These are phyloP conservation scores for Sergeia podlipaevii DNA, from an alignment of 208 protist genomes.

Conservation along the genomic window DNA sequence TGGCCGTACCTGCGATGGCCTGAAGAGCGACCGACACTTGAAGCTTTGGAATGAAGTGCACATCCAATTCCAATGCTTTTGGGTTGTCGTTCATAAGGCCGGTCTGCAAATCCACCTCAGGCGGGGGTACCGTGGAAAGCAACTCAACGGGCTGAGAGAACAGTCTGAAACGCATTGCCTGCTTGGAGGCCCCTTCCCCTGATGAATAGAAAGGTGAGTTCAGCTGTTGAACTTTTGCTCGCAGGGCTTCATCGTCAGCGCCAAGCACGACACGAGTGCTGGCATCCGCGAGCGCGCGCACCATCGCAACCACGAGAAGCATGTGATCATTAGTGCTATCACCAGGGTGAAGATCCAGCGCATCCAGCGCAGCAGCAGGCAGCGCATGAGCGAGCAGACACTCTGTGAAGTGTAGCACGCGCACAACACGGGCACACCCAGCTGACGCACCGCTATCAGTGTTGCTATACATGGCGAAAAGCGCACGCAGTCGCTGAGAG, in stretches of 20 bases:
- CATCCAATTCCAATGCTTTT: constrained; percentile 16
- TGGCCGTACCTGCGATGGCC: neutral
- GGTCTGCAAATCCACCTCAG: constrained; percentile 27
- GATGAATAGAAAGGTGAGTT: constrained; percentile 9
- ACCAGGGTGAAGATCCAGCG: constrained; percentile 18
- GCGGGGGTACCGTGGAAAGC: constrained; percentile 44
- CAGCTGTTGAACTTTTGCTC: constrained; percentile 15
- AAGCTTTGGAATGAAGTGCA: constrained; percentile 36
- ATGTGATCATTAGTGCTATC: constrained; percentile 67
- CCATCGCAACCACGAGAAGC: constrained; percentile 62
- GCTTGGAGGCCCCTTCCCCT: neutral
- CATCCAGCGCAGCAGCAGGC: constrained; percentile 4
- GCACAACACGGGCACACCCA: constrained; percentile 3
- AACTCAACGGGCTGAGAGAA: constrained; percentile 40
- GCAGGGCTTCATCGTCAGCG: constrained; percentile 52
- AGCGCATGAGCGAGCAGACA: constrained; percentile 49
- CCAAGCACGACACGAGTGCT: constrained; percentile 47
- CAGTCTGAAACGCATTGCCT: neutral
- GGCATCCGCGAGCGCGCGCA: constrained; percentile 31
- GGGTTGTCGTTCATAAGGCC: constrained; percentile 77
- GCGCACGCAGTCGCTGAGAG: constrained; percentile 55
- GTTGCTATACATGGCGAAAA: constrained; percentile 36
- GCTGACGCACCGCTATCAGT: neutral
- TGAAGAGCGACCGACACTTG: constrained; percentile 2
- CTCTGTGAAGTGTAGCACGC: constrained; percentile 82